Evolutionary conservation across 352 stramenopile species (phyloP).

Genomic region (Phytophthora cryptogea): DNA sequence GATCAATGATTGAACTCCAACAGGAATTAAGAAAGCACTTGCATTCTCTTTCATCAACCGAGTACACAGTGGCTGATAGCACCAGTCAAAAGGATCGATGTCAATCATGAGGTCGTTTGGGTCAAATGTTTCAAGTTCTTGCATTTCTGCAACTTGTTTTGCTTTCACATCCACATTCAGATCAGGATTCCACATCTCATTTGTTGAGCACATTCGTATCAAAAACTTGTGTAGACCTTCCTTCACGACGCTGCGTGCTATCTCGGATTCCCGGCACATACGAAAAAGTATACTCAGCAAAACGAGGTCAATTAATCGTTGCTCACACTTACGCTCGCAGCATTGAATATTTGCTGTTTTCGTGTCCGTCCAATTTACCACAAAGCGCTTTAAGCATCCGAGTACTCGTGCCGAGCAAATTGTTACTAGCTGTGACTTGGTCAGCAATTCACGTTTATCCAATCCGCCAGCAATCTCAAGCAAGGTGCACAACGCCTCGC

Average conservation of each 20-base stretch:
- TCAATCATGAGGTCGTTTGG: conserved; percentile 44
- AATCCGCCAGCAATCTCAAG: conserved; percentile 35
- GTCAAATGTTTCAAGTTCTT: conserved; percentile 23
- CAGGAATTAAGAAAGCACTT: conserved; percentile 42
- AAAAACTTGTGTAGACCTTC: conserved; percentile 49
- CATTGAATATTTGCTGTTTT: conserved; percentile 18
- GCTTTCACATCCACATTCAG: background rate
- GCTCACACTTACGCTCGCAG: conserved; percentile 34
- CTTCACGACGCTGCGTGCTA: conserved; percentile 42
- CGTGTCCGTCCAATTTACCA: conserved; percentile 3
- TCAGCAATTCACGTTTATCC: conserved; percentile 11
- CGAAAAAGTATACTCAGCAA: conserved; percentile 48
- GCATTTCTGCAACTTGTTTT: background rate
- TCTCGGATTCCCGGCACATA: conserved; percentile 36
- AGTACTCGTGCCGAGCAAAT: conserved; percentile 43
- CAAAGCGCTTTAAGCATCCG: conserved; percentile 43
- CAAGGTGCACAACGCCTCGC: conserved; percentile 36
- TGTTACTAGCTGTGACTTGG: conserved; percentile 31
- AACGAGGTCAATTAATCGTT: conserved; percentile 26
- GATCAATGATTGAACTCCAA: conserved; percentile 43
- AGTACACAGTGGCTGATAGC: conserved; percentile 38
- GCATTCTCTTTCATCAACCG: conserved; percentile 25
- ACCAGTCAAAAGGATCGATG: conserved; percentile 72
- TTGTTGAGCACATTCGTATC: conserved; percentile 33
- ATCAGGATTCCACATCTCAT: conserved; percentile 1